These are phyloP conservation scores for Microbotryum silenes-acaulis DNA, from an alignment of 1,284 basidiomycete species.

Conservation along the genomic window DNA sequence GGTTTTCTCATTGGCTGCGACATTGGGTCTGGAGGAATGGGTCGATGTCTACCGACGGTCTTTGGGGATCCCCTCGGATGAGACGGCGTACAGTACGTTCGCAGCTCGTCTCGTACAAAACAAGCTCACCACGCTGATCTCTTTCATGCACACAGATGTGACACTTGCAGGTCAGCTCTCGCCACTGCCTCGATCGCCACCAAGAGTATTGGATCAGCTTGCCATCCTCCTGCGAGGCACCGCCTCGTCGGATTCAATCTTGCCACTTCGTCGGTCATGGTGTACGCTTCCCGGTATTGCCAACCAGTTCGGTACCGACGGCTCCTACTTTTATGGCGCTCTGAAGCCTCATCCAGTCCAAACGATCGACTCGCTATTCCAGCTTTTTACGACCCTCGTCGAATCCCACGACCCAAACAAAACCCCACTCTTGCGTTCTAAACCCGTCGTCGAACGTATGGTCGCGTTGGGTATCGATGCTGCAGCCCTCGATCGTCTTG, in stretches of 20 bases:
- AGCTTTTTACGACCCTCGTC: slow-evolving; percentile 12
- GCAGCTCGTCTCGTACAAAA: not conserved
- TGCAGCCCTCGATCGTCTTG: slow-evolving; percentile 49
- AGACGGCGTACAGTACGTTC: not conserved
- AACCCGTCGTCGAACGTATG: slow-evolving; percentile 50
- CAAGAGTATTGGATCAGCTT: no score
- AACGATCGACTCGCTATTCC: not conserved
- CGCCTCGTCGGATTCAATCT: no score
- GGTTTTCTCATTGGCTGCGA: slow-evolving; percentile 58
- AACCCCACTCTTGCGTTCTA: slow-evolving; percentile 4
- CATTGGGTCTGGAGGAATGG: slow-evolving; percentile 64
- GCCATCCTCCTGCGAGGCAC: no score
- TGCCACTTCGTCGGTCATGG: not conserved
- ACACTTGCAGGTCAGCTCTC: not conserved
- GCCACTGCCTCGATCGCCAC: no score
- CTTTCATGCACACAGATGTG: slow-evolving; percentile 21
- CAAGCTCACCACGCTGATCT: slow-evolving; percentile 3
- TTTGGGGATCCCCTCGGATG: slow-evolving; percentile 13
- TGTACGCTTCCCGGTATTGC: not conserved
- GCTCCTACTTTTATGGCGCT: slow-evolving; percentile 17
- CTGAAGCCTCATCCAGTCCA: not conserved
- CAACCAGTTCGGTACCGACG: not conserved
- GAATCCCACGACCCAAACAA: not conserved
- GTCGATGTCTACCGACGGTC: slow-evolving; percentile 66
- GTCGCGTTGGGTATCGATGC: slow-evolving; percentile 44